Conservation (phyloP, 108 stramenopile species). For the Halocafeteria seosinensis region DNA sequence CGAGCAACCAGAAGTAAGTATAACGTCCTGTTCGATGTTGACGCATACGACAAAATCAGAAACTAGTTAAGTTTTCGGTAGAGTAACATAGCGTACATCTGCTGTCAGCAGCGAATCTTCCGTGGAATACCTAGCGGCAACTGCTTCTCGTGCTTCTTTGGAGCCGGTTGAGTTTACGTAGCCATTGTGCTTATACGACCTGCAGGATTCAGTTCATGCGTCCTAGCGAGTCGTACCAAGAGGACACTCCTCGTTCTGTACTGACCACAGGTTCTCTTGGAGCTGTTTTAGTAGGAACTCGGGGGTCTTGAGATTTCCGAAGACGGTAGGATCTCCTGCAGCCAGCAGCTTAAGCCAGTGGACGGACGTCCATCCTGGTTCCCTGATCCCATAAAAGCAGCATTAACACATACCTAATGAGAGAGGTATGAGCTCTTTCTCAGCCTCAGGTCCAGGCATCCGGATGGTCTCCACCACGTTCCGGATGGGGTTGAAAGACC, state of each 20-base stretch:
- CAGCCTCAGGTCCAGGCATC: slow-evolving; percentile 27
- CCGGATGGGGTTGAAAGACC: slow-evolving; percentile 61
- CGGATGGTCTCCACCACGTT: slow-evolving; percentile 52
- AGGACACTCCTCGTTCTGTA: too few species aligned
- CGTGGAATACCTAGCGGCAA: slow-evolving; percentile 31
- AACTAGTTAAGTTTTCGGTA: too few species aligned
- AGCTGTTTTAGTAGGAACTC: slow-evolving; percentile 40
- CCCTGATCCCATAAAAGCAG: not conserved
- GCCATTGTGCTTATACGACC: slow-evolving; percentile 16
- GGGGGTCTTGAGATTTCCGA: slow-evolving; percentile 44
- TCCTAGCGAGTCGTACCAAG: too few species aligned
- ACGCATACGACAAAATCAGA: too few species aligned
- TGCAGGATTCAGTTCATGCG: too few species aligned
- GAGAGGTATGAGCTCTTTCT: slow-evolving; percentile 59
- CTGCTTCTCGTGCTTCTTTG: slow-evolving; percentile 46
- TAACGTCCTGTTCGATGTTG: too few species aligned
- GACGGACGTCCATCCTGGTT: not conserved
- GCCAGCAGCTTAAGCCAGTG: not conserved
- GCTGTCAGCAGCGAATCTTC: slow-evolving; percentile 19
- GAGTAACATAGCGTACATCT: too few species aligned
- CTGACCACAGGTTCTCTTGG: slow-evolving; percentile 18
- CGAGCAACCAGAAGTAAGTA: slow-evolving; percentile 68
- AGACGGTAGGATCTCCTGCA: slow-evolving; percentile 55
- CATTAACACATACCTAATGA: slow-evolving; percentile 52
- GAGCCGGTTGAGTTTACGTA: slow-evolving; percentile 62